Percentiles rank a stretch among this genome's conserved stretches.
These are phyloP conservation scores for Gossypioides kirkii DNA, from an alignment of 345 rosid species.

Conservation along the genomic window DNA sequence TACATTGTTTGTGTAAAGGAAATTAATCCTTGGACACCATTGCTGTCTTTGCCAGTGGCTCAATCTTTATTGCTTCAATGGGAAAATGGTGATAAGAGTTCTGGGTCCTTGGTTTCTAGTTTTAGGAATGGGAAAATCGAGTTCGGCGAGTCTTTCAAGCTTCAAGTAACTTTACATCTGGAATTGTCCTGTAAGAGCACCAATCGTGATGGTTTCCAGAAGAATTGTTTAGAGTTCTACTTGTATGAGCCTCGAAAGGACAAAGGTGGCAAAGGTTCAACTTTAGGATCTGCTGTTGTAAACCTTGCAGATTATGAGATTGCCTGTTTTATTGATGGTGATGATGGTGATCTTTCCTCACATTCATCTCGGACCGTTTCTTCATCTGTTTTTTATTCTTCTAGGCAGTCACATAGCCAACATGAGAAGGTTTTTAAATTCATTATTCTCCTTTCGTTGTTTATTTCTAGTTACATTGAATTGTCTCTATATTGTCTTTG, in stretches of 20 bases:
- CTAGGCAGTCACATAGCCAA: slow-evolving; percentile 29
- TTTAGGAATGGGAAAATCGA: slow-evolving; percentile 58
- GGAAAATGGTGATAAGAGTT: slow-evolving; percentile 61
- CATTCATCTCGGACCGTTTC: slow-evolving; percentile 46
- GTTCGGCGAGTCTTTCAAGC: slow-evolving; percentile 57
- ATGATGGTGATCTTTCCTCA: slow-evolving; percentile 58
- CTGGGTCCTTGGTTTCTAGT: slow-evolving; percentile 52
- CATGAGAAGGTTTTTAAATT: slow-evolving; percentile 40
- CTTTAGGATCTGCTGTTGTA: slow-evolving; percentile 69
- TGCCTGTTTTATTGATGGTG: slow-evolving; percentile 72
- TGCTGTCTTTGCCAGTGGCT: slow-evolving; percentile 36
- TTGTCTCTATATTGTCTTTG: slow-evolving; percentile 7
- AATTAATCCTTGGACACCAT: slow-evolving; percentile 83
- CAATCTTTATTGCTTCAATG: slow-evolving; percentile 69
- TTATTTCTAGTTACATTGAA: not conserved
- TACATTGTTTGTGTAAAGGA: slow-evolving; percentile 47
- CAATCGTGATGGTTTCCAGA: slow-evolving; percentile 44
- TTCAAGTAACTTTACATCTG: slow-evolving; percentile 40
- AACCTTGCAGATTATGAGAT: slow-evolving; percentile 78
- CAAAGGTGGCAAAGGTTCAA: slow-evolving; percentile 61
- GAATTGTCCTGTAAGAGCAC: slow-evolving; percentile 46
- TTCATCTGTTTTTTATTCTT: slow-evolving; percentile 36
- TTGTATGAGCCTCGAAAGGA: slow-evolving; percentile 63
- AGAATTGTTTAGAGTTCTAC: slow-evolving; percentile 60
- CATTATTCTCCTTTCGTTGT: not conserved